Conservation (phyloP, 441 rosid species). For the Rhodomyrtus psidioides region DNA sequence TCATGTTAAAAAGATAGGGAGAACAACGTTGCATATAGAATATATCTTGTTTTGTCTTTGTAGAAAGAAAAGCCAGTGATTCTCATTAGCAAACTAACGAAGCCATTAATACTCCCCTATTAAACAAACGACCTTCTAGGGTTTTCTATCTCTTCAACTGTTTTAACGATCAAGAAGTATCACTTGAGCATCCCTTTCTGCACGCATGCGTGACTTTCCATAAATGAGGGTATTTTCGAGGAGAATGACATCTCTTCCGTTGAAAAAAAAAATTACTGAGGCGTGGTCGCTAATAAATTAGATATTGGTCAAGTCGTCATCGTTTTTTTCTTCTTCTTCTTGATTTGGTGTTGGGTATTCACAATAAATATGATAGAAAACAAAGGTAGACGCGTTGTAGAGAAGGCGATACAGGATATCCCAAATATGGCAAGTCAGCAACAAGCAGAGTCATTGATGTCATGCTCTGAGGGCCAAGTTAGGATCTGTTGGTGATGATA, state of each 20-base stretch:
- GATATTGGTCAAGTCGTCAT: neutral
- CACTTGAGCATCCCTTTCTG: neutral
- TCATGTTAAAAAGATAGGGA: neutral
- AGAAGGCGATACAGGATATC: neutral
- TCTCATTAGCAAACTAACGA: neutral
- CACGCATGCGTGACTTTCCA: neutral
- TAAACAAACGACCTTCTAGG: neutral
- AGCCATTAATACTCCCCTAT: neutral
- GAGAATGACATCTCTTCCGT: constrained; percentile 16
- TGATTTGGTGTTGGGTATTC: neutral
- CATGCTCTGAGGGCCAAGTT: neutral
- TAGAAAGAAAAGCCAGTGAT: neutral
- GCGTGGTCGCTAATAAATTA: neutral
- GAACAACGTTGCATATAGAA: neutral
- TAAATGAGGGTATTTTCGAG: constrained; percentile 20
- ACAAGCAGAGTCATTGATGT: neutral
- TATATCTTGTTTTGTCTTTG: neutral
- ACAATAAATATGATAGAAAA: neutral
- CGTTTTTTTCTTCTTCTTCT: neutral
- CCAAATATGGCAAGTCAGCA: neutral
- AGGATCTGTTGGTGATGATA: neutral
- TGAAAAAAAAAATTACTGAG: neutral
- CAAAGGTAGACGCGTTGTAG: neutral
- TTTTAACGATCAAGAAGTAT: constrained; percentile 6
- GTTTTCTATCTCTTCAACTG: neutral